A percentile compares a stretch with the other conserved stretches of the same genome.
phyloP scores from a whole-genome alignment of 352 stramenopile genomes.

The Phytophthora meadii region DNA sequence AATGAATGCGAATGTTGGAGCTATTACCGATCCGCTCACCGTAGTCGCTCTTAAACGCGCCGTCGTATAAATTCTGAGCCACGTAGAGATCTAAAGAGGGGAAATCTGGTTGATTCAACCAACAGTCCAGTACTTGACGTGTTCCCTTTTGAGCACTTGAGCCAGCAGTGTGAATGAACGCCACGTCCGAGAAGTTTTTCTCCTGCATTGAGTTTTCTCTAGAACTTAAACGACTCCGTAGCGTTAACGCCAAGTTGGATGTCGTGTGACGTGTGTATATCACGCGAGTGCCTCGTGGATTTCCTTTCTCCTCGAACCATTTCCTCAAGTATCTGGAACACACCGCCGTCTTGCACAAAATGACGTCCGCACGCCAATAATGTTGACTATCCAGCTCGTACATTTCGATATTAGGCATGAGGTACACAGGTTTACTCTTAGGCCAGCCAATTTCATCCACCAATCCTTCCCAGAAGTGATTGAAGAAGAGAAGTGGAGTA shows the following conservation, averaged over 20 bases:
- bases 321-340: constrained; percentile 48
- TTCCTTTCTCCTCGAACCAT: constrained; percentile 68
- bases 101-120: constrained; percentile 41
- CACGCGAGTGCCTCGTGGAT: constrained; percentile 53
- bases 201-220: too few species aligned
- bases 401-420: constrained; percentile 71
- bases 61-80: constrained; percentile 40
- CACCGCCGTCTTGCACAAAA: constrained; percentile 58
- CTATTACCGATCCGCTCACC: constrained; percentile 10
- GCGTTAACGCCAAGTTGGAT: constrained; percentile 34
- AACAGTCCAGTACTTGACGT: constrained; percentile 50
- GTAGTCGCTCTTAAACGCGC: constrained; percentile 11
- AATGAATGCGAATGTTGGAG: background rate
- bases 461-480: constrained; percentile 58
- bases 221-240: too few species aligned
- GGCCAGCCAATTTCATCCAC: constrained; percentile 35
- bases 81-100: constrained; percentile 50
- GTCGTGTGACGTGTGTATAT: constrained; percentile 71
- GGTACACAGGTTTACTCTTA: constrained; percentile 46
- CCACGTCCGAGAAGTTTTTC: constrained; percentile 49
- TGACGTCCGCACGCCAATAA: constrained; percentile 49
- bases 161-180: constrained; percentile 50
- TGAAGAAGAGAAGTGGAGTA: constrained; percentile 61
- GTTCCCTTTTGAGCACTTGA: constrained; percentile 59
- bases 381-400: constrained; percentile 46